phyloP scores from a whole-genome alignment of 805 yeast species.

The Isabelozyma heimii region DNA sequence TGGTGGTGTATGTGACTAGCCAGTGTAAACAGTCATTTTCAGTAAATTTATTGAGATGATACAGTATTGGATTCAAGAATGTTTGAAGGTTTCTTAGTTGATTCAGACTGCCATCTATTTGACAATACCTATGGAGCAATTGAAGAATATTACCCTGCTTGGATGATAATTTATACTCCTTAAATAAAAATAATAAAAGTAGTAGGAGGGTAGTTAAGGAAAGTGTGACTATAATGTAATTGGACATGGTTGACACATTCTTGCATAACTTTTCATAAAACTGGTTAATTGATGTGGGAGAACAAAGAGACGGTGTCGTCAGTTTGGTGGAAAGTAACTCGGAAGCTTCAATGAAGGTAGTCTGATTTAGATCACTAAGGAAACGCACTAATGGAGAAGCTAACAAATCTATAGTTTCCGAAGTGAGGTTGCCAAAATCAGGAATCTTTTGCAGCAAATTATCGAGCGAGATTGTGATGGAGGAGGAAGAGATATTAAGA shows the following conservation, averaged over 20 bases:
- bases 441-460: slow-evolving; percentile 55
- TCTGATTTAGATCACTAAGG: not conserved
- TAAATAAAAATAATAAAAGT: not conserved
- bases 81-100: not conserved
- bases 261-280: not conserved
- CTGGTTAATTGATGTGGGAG: not conserved
- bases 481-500: slow-evolving; percentile 51
- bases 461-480: slow-evolving; percentile 58
- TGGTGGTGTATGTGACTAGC: slow-evolving; percentile 49
- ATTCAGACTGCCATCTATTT: not conserved
- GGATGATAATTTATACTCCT: not conserved
- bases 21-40: slow-evolving; percentile 24
- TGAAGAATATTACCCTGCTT: not conserved
- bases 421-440: slow-evolving; percentile 60
- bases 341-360: not conserved
- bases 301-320: not conserved
- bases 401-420: slow-evolving; percentile 53
- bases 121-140: not conserved
- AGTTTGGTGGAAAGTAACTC: not conserved
- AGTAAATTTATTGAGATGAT: slow-evolving; percentile 8
- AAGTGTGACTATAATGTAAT: not conserved
- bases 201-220: not conserved
- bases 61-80: slow-evolving; percentile 10
- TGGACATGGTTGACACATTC: not conserved
- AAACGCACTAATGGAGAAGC: slow-evolving; percentile 50